phyloP scores from a whole-genome alignment of 2,329 filamentous ascomycete genomes.

The Ophiocordyceps sinensis region DNA sequence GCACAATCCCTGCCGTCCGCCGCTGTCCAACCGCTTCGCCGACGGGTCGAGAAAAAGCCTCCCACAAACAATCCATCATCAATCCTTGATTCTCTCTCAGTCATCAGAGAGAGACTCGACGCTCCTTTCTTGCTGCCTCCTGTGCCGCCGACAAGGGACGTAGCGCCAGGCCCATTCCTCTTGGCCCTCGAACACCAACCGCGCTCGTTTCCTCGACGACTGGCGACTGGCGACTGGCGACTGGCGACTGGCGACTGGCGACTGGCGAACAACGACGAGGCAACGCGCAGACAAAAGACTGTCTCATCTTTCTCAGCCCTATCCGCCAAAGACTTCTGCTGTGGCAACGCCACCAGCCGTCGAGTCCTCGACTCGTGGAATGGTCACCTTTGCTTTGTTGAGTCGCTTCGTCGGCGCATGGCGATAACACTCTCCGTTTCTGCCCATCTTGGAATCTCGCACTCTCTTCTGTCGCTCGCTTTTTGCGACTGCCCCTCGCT shows the following conservation, averaged over 20 bases:
- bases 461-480: too few relatives aligned
- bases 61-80: too few relatives aligned
- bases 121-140: too few relatives aligned
- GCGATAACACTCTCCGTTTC: background rate
- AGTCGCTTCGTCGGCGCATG: background rate
- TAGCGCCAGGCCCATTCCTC: background rate
- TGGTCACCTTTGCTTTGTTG: background rate
- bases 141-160: background rate
- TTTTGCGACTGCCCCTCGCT: too few relatives aligned
- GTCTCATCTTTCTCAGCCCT: background rate
- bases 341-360: background rate
- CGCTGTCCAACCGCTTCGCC: too few relatives aligned
- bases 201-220: background rate
- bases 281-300: background rate
- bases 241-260: too few relatives aligned
- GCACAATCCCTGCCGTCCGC: too few relatives aligned
- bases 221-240: too few relatives aligned
- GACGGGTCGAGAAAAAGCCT: too few relatives aligned
- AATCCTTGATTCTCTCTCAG: too few relatives aligned
- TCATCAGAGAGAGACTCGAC: too few relatives aligned
- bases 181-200: background rate
- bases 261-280: background rate
- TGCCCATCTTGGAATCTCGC: background rate
- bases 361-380: background rate
- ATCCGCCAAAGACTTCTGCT: background rate